Percentiles rank a stretch among this genome's conserved stretches.
Conservation (phyloP, 176 grass and related monocot genomes). For the Oryza officinalis region DNA sequence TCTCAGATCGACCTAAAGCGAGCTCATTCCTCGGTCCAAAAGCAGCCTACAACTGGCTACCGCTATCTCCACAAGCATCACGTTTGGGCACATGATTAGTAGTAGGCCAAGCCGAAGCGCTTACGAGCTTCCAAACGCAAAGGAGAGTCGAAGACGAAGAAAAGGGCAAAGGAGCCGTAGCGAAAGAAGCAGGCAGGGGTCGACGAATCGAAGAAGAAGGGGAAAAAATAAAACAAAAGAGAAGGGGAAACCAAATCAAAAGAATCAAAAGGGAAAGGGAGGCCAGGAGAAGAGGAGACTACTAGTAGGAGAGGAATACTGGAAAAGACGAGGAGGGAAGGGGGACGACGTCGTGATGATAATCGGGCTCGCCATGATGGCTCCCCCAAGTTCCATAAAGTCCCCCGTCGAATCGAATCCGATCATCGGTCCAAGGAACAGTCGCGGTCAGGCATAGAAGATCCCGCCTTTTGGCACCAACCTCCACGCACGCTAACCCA, state of each 20-base stretch:
- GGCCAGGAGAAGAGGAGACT: background rate
- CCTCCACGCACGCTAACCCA: slow-evolving; percentile 43
- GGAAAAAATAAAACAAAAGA: slow-evolving; percentile 33
- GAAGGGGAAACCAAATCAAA: slow-evolving; percentile 47
- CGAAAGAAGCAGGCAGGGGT: slow-evolving; percentile 31
- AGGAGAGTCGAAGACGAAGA: background rate
- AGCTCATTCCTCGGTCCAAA: background rate
- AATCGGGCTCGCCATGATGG: slow-evolving; percentile 48
- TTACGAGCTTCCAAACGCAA: slow-evolving; percentile 22
- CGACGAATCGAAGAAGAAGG: background rate
- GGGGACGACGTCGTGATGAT: slow-evolving; percentile 6
- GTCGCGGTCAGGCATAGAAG: slow-evolving; percentile 70
- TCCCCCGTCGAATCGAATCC: slow-evolving; percentile 58
- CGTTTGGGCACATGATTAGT: slow-evolving; percentile 51
- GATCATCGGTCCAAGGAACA: slow-evolving; percentile 91
- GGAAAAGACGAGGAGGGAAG: slow-evolving; percentile 54
- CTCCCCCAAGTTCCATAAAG: slow-evolving; percentile 41
- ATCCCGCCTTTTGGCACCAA: slow-evolving; percentile 75
- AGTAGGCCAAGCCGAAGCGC: background rate
- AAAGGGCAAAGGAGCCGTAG: slow-evolving; percentile 39
- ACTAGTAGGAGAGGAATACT: slow-evolving; percentile 12
- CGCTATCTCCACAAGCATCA: background rate
- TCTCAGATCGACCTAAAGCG: background rate
- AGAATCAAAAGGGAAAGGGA: slow-evolving; percentile 55
- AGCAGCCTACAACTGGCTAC: background rate